Evolutionary conservation across 164 flowering plant species (phyloP).

Genomic region (Tinospora cordifolia): DNA sequence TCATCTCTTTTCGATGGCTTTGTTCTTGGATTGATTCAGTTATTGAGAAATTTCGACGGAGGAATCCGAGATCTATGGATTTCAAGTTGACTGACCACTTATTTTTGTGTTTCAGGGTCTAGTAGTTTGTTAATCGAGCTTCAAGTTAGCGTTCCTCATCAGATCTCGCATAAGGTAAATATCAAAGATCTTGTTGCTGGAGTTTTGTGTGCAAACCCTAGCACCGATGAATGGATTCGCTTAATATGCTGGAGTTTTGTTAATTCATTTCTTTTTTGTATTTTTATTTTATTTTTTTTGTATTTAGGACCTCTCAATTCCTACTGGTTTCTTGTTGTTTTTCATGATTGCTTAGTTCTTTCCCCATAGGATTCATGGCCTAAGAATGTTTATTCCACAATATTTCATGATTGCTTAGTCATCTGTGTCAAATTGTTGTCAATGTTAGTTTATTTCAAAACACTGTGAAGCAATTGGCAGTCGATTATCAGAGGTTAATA

Average conservation of each 20-base stretch:
- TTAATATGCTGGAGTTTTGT: background rate
- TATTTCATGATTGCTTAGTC: no score
- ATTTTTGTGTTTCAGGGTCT: background rate
- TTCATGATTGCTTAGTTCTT: no score
- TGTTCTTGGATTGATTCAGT: background rate
- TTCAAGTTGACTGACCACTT: background rate
- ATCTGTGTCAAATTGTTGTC: no score
- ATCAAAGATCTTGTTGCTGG: background rate
- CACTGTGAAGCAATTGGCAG: no score
- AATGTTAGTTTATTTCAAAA: no score
- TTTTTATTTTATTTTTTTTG: slow-evolving; percentile 6
- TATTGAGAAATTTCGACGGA: background rate
- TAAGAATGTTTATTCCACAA: no score
- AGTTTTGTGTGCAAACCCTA: background rate
- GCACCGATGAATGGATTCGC: background rate
- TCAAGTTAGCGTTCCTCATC: background rate
- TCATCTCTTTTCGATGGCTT: background rate
- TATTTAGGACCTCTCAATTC: no score
- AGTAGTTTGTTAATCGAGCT: background rate
- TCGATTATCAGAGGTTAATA: no score
- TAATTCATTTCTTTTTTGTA: background rate
- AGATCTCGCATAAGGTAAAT: background rate
- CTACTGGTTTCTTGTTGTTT: no score
- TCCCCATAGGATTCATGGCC: no score
- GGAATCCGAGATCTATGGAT: background rate